These are phyloP conservation scores for Oehlia diaphana DNA, from an alignment of 192 early-diverging fungal species.

Conservation along the genomic window DNA sequence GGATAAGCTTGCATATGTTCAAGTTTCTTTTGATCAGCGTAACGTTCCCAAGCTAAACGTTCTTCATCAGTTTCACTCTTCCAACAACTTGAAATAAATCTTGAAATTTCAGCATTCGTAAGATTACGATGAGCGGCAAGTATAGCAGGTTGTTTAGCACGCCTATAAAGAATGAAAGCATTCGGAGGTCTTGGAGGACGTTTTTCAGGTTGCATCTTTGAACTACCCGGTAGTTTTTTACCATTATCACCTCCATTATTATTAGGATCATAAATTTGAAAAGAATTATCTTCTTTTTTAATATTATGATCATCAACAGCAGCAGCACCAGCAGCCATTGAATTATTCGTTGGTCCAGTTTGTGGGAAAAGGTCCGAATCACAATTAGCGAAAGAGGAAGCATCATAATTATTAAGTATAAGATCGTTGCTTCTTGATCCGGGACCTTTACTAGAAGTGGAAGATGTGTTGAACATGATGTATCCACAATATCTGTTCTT, in stretches of 20 bases:
- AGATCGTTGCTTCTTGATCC: background rate
- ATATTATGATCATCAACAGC: background rate
- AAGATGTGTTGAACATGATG: constrained; percentile 16
- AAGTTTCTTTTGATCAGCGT: constrained; percentile 16
- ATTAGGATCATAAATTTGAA: background rate
- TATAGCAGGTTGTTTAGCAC: constrained; percentile 23
- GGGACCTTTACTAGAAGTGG: background rate
- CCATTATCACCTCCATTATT: background rate
- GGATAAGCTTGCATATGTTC: constrained; percentile 27
- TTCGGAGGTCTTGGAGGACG: constrained; percentile 27
- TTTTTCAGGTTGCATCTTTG: background rate
- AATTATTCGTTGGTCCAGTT: background rate
- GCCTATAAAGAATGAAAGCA: constrained; percentile 28
- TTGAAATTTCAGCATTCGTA: constrained; percentile 25
- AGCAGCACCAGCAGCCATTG: constrained; percentile 24
- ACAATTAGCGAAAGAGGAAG: background rate
- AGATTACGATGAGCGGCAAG: constrained; percentile 16
- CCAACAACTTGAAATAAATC: constrained; percentile 21
- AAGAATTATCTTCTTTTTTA: background rate
- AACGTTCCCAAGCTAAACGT: constrained; percentile 16
- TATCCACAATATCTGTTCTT: constrained; percentile 11
- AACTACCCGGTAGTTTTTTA: background rate
- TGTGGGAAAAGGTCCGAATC: background rate
- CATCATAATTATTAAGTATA: constrained; percentile 6
- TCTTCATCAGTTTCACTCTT: constrained; percentile 8